phyloP scores from a whole-genome alignment of 768 basidiomycete species.

The Rhizopogon salebrosus region DNA sequence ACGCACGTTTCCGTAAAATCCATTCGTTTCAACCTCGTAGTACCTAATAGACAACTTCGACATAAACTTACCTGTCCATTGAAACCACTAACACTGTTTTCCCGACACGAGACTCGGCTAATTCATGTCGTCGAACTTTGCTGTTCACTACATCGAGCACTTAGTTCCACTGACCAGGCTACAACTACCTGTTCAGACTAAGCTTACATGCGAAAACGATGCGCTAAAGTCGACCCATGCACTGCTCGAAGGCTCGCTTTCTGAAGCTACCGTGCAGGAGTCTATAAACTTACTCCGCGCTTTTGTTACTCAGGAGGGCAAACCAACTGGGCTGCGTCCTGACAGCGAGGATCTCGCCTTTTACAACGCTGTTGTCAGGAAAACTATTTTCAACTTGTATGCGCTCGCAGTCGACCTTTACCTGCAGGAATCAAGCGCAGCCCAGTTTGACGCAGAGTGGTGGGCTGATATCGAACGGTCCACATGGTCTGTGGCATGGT shows the following conservation, averaged over 20 bases:
- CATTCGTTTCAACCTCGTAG: too few relatives aligned
- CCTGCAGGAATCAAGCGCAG: slow-evolving; percentile 59
- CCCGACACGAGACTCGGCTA: background rate
- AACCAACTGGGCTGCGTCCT: background rate
- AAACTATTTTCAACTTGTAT: slow-evolving; percentile 55
- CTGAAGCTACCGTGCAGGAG: slow-evolving; percentile 10
- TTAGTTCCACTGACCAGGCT: slow-evolving; percentile 15
- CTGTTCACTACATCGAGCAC: slow-evolving; percentile 22
- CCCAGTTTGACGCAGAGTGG: slow-evolving; percentile 79
- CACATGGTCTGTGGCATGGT: slow-evolving; percentile 46
- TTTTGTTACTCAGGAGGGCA: background rate
- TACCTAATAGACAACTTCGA: too few relatives aligned
- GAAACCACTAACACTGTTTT: background rate
- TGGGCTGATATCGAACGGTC: slow-evolving; percentile 75
- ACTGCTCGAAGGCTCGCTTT: slow-evolving; percentile 17
- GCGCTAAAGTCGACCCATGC: slow-evolving; percentile 13
- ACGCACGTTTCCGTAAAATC: too few relatives aligned
- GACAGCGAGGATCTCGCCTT: slow-evolving; percentile 5
- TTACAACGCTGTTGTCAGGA: slow-evolving; percentile 37
- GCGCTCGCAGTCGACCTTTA: slow-evolving; percentile 59
- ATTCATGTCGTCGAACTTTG: slow-evolving; percentile 15
- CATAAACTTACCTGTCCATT: background rate
- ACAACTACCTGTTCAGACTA: slow-evolving; percentile 3
- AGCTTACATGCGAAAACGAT: slow-evolving; percentile 6
- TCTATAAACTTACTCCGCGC: slow-evolving; percentile 13